phyloP scores from a whole-genome alignment of 148 eudicot genomes.

The Mesembryanthemum crystallinum region DNA sequence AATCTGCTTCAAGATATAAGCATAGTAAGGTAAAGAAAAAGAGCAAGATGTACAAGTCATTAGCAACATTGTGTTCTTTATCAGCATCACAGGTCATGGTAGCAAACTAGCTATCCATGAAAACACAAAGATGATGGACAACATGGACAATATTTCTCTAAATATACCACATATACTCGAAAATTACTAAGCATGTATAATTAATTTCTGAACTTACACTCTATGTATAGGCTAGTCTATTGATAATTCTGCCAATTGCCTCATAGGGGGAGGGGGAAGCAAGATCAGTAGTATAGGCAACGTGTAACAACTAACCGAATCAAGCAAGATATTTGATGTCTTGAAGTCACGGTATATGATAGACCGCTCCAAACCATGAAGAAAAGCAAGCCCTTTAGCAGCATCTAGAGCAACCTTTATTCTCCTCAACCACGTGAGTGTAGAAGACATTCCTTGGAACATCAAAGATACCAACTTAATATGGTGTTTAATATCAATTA shows the following conservation, averaged over 20 bases:
- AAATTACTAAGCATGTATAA: neutral
- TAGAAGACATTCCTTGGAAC: conserved; percentile 57
- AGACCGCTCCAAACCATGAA: conserved; percentile 64
- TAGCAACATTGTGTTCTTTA: neutral
- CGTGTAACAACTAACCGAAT: conserved; percentile 46
- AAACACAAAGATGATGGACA: neutral
- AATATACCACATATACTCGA: neutral
- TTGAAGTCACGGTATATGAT: conserved; percentile 84
- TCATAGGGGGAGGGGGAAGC: neutral
- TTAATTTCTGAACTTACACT: too few species aligned
- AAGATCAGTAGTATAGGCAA: neutral
- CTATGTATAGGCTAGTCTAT: neutral
- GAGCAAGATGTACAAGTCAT: neutral
- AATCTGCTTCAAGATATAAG: neutral
- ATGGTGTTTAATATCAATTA: neutral
- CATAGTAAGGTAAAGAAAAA: neutral
- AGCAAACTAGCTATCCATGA: neutral
- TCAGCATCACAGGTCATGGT: neutral
- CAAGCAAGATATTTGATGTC: conserved; percentile 82
- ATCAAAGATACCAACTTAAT: conserved; percentile 10
- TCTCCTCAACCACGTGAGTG: conserved; percentile 77
- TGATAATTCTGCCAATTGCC: neutral
- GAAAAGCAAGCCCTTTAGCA: conserved; percentile 83
- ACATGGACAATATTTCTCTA: neutral
- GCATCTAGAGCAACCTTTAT: conserved; percentile 79